Base-by-base conservation (phyloP, 495 filamentous ascomycete species). In the Niebla homalea region DNA sequence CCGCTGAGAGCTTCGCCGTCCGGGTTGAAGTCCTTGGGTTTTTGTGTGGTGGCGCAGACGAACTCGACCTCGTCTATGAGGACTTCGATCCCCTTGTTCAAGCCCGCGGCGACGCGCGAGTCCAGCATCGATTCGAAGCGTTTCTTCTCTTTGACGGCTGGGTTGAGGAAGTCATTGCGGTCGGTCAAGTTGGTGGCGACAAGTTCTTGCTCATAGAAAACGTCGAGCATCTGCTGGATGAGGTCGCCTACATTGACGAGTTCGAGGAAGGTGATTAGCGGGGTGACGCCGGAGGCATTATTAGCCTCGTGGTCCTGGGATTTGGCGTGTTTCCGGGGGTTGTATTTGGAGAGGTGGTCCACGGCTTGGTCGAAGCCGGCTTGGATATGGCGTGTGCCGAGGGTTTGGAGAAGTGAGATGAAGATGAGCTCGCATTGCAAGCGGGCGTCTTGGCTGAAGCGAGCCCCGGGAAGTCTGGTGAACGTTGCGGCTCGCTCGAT, bases 101-200 rank as follows among this genome's bases (percentile, higher is more conserved):
- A 68, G 7, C 93, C 93, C 23, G 92, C 88, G 1, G 93, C 93
- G 19, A 99, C 93, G 46, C 86, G 83, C 67, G 97, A 93, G 61
- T 99, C 93, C 10, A 99, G 80, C 84, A 95, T 94, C 65, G 97
- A 89, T 71, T 99, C 93, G 53, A 99, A 99, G 42, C 84, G 87
- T 67, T 95, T 97, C 76, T 99, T 99, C 57, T 90, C 89, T 55
- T 93, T 81, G 18, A 81, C 83, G 0, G 89, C 86, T 4, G 89
- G 87, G 59, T 92, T 86, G 32, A 99, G 68, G 60, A 97, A 99
- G 64, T 99, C 92, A 57, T 93, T 89, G 20, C 84, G 79, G 59
- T 99, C 90, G 12, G 84, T 84, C 45, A 99, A 79, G 53, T 85
- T 85, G 3, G 79, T 74, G 0, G 78, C 79, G 5, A 87, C 81